Percentiles rank a stretch among this genome's conserved stretches.
These are phyloP conservation scores for Mycena capillaripes DNA, from an alignment of 768 basidiomycete species.

Conservation along the genomic window DNA sequence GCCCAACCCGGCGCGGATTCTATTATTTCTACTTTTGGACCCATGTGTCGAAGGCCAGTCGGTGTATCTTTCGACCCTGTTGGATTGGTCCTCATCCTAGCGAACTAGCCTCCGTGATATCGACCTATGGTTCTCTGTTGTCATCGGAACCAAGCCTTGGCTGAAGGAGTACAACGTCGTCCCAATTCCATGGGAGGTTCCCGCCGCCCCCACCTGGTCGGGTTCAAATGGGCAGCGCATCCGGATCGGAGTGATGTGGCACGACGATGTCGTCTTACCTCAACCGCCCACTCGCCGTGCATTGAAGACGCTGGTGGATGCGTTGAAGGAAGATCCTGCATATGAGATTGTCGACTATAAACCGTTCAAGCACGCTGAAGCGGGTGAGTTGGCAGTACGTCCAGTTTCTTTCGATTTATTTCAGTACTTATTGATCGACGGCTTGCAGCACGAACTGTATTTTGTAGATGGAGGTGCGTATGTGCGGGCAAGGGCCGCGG, in stretches of 20 bases:
- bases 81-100: not conserved
- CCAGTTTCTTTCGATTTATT: not conserved
- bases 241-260: conserved; percentile 48
- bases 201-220: conserved; percentile 34
- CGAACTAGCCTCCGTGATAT: conserved; percentile 46
- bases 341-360: conserved; percentile 54
- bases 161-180: conserved; percentile 51
- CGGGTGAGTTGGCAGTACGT: conserved; percentile 51
- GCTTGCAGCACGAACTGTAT: conserved; percentile 50
- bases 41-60: conserved; percentile 60
- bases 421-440: not conserved
- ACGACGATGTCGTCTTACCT: conserved; percentile 54
- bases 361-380: conserved; percentile 51
- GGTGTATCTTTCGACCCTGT: conserved; percentile 27
- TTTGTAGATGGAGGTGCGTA: conserved; percentile 54
- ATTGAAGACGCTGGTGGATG: conserved; percentile 51
- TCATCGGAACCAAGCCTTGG: conserved; percentile 56
- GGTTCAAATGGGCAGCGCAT: conserved; percentile 46
- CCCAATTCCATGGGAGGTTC: conserved; percentile 43
- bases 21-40: conserved; percentile 69
- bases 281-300: conserved; percentile 59
- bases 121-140: conserved; percentile 46
- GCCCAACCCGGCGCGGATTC: conserved; percentile 62
- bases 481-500: conserved; percentile 38
- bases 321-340: conserved; percentile 47